A percentile compares a stretch with the other conserved stretches of the same genome.
These are phyloP conservation scores for Nectriaceae sp. DNA, from an alignment of 2,329 filamentous ascomycete species.

Conservation along the genomic window DNA sequence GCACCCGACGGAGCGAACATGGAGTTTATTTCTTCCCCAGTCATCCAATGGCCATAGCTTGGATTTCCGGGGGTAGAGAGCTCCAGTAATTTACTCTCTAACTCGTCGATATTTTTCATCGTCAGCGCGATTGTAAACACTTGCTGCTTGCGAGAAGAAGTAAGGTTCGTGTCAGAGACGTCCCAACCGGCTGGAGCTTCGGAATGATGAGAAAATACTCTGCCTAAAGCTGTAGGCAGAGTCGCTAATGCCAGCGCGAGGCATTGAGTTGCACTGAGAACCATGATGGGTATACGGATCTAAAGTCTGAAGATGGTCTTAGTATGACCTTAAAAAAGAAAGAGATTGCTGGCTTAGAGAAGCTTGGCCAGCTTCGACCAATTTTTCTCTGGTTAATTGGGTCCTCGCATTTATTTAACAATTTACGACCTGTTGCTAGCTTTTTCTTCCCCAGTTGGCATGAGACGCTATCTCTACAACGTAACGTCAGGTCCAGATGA, in stretches of 20 bases:
- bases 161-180: background rate
- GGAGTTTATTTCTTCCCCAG: constrained; percentile 4
- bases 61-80: constrained; percentile 15
- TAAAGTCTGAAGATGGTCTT: no score
- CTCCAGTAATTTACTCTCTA: constrained; percentile 16
- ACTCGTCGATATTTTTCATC: constrained; percentile 16
- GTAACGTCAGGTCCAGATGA: no score
- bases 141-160: constrained; percentile 7
- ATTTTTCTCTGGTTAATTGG: no score
- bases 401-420: no score
- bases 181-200: background rate
- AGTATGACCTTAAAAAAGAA: no score
- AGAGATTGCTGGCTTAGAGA: no score
- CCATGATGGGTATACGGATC: background rate
- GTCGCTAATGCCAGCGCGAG: background rate
- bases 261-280: background rate
- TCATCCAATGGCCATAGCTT: constrained; percentile 18
- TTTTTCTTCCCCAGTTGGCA: no score
- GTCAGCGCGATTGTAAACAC: constrained; percentile 18
- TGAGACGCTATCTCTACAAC: no score
- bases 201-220: background rate
- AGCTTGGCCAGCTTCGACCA: no score
- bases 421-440: no score
- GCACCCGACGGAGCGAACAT: constrained; percentile 10
- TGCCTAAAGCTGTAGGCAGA: background rate